Percentiles rank a stretch among this genome's conserved stretches.
phyloP scores from a whole-genome alignment of 371 early-diverging fungal species.

The Mucor irregularis region DNA sequence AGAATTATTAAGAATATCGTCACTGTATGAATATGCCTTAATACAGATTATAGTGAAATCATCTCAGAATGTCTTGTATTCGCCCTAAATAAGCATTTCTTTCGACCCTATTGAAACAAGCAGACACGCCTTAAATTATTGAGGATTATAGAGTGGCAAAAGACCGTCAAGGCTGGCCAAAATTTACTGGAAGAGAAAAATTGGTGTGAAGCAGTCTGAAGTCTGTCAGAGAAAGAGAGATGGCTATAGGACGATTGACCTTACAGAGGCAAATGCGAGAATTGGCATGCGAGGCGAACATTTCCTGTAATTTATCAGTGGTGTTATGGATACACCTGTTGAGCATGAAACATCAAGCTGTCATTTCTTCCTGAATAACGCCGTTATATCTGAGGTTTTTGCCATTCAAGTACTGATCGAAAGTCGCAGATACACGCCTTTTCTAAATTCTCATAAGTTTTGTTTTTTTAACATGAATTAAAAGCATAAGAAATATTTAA shows the following conservation, averaged over 20 bases:
- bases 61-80: conserved; percentile 11
- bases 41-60: conserved; percentile 12
- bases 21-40: conserved; percentile 14
- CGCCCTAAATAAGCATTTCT: conserved; percentile 15
- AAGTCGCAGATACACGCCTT: conserved; percentile 10
- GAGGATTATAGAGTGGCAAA: conserved; percentile 7
- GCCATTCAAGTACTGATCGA: conserved; percentile 13
- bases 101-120: conserved; percentile 12
- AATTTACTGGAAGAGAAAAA: conserved; percentile 6
- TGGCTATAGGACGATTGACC: conserved; percentile 5
- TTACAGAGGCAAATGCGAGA: conserved; percentile 9
- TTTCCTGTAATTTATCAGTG: conserved; percentile 17
- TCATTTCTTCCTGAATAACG: conserved; percentile 9
- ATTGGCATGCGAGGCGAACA: conserved; percentile 15
- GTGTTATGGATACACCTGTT: conserved; percentile 4
- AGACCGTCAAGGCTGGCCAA: conserved; percentile 8
- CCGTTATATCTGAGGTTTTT: conserved; percentile 6
- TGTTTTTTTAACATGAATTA: too few relatives aligned
- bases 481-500: too few relatives aligned
- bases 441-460: too few relatives aligned
- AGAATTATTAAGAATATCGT: conserved; percentile 11
- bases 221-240: conserved; percentile 9
- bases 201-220: conserved; percentile 6
- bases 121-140: conserved; percentile 11
- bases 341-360: conserved; percentile 17